These are phyloP conservation scores for Umbelopsis vinacea DNA, from an alignment of 192 early-diverging fungal genomes.

Conservation along the genomic window DNA sequence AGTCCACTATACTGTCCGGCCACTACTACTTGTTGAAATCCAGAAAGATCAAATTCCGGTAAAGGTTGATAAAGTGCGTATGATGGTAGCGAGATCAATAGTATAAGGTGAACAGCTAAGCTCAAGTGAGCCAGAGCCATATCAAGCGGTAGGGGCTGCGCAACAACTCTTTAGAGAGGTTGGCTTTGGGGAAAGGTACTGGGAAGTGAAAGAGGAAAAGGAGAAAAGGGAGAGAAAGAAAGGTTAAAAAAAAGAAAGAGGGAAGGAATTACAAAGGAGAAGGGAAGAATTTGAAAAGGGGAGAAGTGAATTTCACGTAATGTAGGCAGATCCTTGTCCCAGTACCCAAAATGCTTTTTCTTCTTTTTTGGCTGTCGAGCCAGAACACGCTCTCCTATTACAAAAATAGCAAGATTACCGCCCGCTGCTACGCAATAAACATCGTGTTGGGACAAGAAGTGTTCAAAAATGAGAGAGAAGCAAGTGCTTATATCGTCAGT, in stretches of 20 bases:
- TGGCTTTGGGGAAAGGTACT: background rate
- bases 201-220: background rate
- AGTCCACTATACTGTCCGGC: slow-evolving; percentile 32
- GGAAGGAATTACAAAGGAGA: background rate
- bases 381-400: no score
- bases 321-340: no score
- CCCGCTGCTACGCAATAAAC: no score
- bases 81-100: background rate
- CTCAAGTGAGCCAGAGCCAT: slow-evolving; percentile 21
- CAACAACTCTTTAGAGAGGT: slow-evolving; percentile 14
- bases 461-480: no score
- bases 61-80: slow-evolving; percentile 7
- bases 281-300: background rate
- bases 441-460: no score
- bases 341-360: no score
- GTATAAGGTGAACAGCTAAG: background rate
- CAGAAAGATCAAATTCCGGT: slow-evolving; percentile 13
- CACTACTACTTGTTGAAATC: slow-evolving; percentile 25
- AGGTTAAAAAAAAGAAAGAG: background rate
- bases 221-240: background rate
- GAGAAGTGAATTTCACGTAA: slow-evolving; percentile 9
- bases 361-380: no score
- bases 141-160: slow-evolving; percentile 5
- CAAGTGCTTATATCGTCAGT: no score
- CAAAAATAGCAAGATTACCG: no score